A percentile compares a stretch with the other conserved stretches of the same genome.
These are phyloP conservation scores for Boechera stricta DNA, from an alignment of 345 rosid genomes.

Conservation along the genomic window DNA sequence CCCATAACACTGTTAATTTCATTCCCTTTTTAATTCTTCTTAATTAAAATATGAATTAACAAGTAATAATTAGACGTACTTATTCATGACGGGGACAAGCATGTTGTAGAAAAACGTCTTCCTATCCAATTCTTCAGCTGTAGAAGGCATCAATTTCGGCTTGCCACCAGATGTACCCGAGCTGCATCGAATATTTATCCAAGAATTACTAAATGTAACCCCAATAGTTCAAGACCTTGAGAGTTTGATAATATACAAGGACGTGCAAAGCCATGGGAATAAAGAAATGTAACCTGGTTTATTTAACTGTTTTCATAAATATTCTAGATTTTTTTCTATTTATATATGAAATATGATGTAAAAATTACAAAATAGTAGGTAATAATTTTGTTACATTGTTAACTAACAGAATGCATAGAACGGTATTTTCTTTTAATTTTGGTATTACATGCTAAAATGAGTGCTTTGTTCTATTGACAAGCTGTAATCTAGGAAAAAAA, in stretches of 20 bases:
- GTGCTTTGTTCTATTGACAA: neutral
- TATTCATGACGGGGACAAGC: constrained; percentile 60
- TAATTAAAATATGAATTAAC: neutral
- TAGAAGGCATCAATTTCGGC: constrained; percentile 18
- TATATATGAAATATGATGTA: neutral
- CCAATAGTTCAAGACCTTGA: neutral
- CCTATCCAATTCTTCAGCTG: constrained; percentile 51
- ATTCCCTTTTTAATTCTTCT: neutral
- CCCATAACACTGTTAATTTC: neutral
- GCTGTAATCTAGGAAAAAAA: neutral
- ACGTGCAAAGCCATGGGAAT: no score
- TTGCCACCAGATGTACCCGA: constrained; percentile 23
- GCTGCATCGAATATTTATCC: neutral
- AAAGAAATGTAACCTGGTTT: neutral
- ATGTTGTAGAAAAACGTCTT: constrained; percentile 59
- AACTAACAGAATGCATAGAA: no score
- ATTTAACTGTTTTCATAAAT: neutral
- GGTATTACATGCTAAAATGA: neutral
- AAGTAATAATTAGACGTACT: constrained; percentile 37
- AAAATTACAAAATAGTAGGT: neutral
- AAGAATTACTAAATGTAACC: neutral
- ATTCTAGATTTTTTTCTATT: neutral
- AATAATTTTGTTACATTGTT: no score
- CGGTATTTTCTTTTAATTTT: neutral
- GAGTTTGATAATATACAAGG: neutral